Percentiles rank a stretch among this genome's conserved stretches.
Evolutionary conservation across 176 grass and related monocot species (phyloP).

Genomic region (Aegilops tauschii): DNA sequence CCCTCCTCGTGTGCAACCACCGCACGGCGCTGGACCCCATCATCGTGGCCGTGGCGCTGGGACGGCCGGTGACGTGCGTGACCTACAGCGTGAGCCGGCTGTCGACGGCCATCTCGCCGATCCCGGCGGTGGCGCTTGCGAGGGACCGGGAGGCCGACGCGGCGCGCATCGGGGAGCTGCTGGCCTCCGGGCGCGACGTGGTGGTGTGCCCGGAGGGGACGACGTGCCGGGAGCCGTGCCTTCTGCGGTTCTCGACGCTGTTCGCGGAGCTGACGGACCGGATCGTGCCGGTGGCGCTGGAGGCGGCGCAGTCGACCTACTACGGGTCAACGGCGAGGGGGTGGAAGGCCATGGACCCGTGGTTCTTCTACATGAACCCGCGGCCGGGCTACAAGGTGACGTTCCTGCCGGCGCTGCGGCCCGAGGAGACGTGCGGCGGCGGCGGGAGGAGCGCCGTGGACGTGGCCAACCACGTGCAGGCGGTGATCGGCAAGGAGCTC

Average conservation of each 20-base stretch:
- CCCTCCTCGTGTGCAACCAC: background rate
- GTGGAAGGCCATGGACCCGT: background rate
- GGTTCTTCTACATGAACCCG: constrained; percentile 16
- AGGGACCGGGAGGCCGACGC: background rate
- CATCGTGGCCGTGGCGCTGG: background rate
- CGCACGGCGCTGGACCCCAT: background rate
- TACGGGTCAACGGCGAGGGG: background rate
- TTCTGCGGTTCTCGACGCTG: background rate
- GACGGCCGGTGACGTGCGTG: background rate
- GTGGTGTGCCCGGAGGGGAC: background rate
- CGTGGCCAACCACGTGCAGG: background rate
- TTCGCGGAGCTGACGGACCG: constrained; percentile 2
- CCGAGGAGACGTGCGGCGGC: background rate
- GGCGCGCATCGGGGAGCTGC: background rate
- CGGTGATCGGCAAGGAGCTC: background rate
- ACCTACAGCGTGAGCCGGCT: background rate
- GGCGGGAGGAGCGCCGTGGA: background rate
- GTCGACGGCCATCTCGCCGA: background rate
- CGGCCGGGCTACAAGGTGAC: background rate
- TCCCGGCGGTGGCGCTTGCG: background rate
- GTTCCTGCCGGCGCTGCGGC: background rate
- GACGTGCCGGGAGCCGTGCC: background rate
- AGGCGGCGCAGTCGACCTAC: background rate
- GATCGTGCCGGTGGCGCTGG: background rate
- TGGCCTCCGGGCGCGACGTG: background rate